Base-by-base conservation (phyloP, 176 grass and related monocot species). In the Paspalum notatum region DNA sequence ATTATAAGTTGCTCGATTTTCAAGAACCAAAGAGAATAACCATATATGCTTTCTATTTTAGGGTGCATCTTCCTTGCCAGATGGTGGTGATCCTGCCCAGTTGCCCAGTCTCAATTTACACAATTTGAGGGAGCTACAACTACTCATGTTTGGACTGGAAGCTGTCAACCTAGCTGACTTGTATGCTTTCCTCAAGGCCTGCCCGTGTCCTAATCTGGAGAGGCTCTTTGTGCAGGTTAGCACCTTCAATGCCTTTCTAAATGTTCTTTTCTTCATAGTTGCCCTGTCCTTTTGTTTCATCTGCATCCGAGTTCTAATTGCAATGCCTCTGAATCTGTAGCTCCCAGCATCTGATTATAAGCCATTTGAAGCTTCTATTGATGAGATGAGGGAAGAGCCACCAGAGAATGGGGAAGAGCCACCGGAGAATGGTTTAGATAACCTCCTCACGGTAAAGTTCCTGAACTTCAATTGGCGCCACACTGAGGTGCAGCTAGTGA, bases 171-270 rank as follows among this genome's bases (percentile, higher is more conserved):
- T 92, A 10, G 18, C 76, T 18, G 71, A 88, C 61, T 60, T 95
- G 12, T 95, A 68, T 72, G 5, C 50, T 7, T 95, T 95, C 68
- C 77, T 95, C 60, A 77, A 75, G 25, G 76, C 40, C 37, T 88
- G 65, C 78, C 67, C 77, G 12, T 92, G 78, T 25, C 58, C 58
- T 46, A 74, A 72, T 53, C 84, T 95, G 39, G 72, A 87, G 62
- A 84, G 47, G 38, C 85, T 95, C 70, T 95, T 92, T 78, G 25
- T 95, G 73, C 89, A 91, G 89, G 89, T 95, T 77, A n/a, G 24
- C 44, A 37, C 3, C 45, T 0, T 18, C 5, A 42, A 5, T 16
- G 21, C 4, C 37, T 71, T 78, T 9, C 17, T 51, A 27, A 32
- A 52, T 32, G 32, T 54, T 7, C 7, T 50, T 24, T 45, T 3